These are phyloP conservation scores for Peronospora destructor DNA, from an alignment of 352 stramenopile species.

Conservation along the genomic window DNA sequence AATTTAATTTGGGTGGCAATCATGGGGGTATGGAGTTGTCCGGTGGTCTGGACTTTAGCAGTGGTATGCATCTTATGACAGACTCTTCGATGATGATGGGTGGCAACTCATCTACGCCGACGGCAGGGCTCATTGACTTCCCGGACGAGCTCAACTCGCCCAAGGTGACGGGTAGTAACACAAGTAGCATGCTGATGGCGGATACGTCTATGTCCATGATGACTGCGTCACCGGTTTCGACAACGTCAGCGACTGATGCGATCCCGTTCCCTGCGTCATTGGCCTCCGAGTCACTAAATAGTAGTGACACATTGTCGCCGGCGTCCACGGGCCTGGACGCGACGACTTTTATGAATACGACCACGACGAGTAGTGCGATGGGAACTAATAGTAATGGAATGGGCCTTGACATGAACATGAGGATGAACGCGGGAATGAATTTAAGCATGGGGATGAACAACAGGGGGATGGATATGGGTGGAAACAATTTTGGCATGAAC, in stretches of 20 bases:
- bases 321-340: slow-evolving; percentile 40
- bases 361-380: slow-evolving; percentile 23
- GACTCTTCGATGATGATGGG: slow-evolving; percentile 40
- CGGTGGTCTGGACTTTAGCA: slow-evolving; percentile 57
- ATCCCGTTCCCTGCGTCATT: slow-evolving; percentile 76
- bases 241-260: slow-evolving; percentile 35
- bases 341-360: slow-evolving; percentile 34
- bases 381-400: slow-evolving; percentile 17
- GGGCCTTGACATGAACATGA: slow-evolving; percentile 38
- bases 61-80: slow-evolving; percentile 62
- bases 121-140: slow-evolving; percentile 73
- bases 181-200: slow-evolving; percentile 18
- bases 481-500: slow-evolving; percentile 47
- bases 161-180: slow-evolving; percentile 15
- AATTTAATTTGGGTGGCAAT: slow-evolving; percentile 49
- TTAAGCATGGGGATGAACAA: slow-evolving; percentile 49
- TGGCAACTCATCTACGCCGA: slow-evolving; percentile 15
- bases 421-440: slow-evolving; percentile 46
- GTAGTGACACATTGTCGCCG: slow-evolving; percentile 27
- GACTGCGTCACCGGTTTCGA: slow-evolving; percentile 23
- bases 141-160: slow-evolving; percentile 82
- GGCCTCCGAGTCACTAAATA: slow-evolving; percentile 46
- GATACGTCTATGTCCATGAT: slow-evolving; percentile 29
- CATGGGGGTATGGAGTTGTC: slow-evolving; percentile 35
- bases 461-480: slow-evolving; percentile 54